Percentiles rank a stretch among this genome's conserved stretches.
Conservation (phyloP, 2,329 filamentous ascomycete species). For the Colletotrichum sp. region DNA sequence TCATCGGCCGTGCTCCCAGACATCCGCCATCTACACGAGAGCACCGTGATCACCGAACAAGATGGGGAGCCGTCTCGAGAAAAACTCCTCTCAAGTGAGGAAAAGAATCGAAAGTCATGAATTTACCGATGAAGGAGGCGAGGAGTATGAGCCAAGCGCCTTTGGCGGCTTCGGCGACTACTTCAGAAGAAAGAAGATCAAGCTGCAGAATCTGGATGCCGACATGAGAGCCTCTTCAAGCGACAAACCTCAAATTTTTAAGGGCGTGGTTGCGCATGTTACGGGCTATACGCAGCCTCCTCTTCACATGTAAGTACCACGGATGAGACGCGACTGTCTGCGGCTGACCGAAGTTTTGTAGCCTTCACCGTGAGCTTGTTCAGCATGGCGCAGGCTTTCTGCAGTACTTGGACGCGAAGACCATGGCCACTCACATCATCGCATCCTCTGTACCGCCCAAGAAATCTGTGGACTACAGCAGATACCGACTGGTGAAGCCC, state of each 20-base stretch:
- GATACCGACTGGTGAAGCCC: constrained; percentile 91
- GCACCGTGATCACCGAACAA: constrained; percentile 17
- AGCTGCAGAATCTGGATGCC: constrained; percentile 91
- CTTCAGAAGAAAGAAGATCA: constrained; percentile 94
- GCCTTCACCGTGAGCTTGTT: constrained; percentile 83
- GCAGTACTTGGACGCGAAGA: constrained; percentile 95
- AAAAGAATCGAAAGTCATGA: constrained; percentile 69
- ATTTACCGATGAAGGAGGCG: constrained; percentile 79
- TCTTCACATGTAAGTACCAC: constrained; percentile 67
- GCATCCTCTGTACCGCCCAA: constrained; percentile 89
- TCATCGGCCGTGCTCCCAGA: background rate
- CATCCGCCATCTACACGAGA: constrained; percentile 14
- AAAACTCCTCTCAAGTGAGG: constrained; percentile 65
- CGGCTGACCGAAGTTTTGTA: constrained; percentile 22
- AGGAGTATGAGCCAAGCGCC: constrained; percentile 86
- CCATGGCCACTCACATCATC: constrained; percentile 93
- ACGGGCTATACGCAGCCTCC: constrained; percentile 97
- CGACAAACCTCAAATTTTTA: constrained; percentile 85
- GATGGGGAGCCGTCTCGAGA: constrained; percentile 67
- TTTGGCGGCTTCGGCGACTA: constrained; percentile 94
- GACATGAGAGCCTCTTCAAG: constrained; percentile 72
- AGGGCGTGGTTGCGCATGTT: constrained; percentile 86
- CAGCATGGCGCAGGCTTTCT: constrained; percentile 93
- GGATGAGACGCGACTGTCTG: background rate
- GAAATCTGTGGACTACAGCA: constrained; percentile 85